Base-by-base conservation (phyloP, 2,329 filamentous ascomycete genomes). In the Claviceps purpurea region DNA sequence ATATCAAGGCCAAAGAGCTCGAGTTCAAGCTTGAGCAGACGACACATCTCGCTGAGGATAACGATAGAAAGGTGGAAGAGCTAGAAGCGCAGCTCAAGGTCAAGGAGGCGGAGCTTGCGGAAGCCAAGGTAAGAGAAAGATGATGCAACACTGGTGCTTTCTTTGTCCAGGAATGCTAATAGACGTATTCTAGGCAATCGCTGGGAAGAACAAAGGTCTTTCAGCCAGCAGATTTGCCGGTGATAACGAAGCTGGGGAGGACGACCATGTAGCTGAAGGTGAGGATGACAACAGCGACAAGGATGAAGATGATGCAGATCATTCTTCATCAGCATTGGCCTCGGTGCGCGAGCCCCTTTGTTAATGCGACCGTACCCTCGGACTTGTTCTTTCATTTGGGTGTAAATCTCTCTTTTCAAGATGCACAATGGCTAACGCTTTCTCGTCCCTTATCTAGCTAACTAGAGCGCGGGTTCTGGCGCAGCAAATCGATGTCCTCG, bases 241-340 rank as follows among this genome's bases (percentile, higher is more conserved):
- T 50, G 63, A 62, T 49, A 64, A 62, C 49, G 61, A 63, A 52
- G 61, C 58, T 48, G 65, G 66, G 57, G 61, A 64, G 46, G 59
- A 67, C 58, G 65, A 67, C 52, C 63, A 62, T 48, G 62, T 65
- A 62, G 70, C 70, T 64, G 75, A 76, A 77, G 78, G 76, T 77
- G 79, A 82, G 78, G 70, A 71, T 63, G 70, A 70, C 64, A 69
- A 70, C 60, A 73, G 78, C 61, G 79, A 83, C 64, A 70, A 70
- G 62, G 70, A 20, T 18, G 24, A 41, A 42, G 47, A 70, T 64
- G 69, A 70, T 61, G 74, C 78, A 61, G 80, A 84, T 64, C 71
- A 78, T 71, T 79, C 79, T 67, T 83, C 80, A 64, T 72, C 74
- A 65, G 81, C 80, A 68, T 73, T 84, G 69, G 79, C 80, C 71